Evolutionary conservation across 352 stramenopile genomes (phyloP), one percentile per base, ranked within the genome.

Genomic region (Blastocystis sp.): DNA sequence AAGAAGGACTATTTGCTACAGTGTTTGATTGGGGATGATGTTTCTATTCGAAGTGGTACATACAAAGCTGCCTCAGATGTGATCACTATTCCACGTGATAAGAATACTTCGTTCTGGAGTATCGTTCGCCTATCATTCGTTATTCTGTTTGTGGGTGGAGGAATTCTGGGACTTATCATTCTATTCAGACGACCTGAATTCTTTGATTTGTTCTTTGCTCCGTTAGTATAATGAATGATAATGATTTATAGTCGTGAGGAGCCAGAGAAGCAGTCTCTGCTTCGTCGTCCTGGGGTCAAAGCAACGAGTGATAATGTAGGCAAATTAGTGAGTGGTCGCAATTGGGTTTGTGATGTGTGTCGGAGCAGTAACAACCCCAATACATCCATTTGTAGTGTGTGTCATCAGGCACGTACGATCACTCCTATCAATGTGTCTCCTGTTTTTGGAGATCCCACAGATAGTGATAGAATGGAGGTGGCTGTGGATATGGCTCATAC

Each of bases 171-270:
- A n/a, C 37, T 78, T 39, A 54, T 78, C 9, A 9, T 78, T 12
- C 66, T 78, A 16, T 78, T 78, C 66, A 78, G 58, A n/a, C 21
- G 46, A 27, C 66, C 66, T 19, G 66, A 78, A 14, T n/a, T 78
- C 27, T 78, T 78, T 46, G 66, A 78, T 29, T 12, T 78, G 4
- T 78, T 78, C 66, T 78, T 78, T 46, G 58, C 66, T 19, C 66
- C 66, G 66, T 74, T 27, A 14, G 11, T 21, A n/a, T 42, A 3
- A 39, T 9, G 61, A 9, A 51, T 74, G 14, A 32, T 5, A 24
- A n/a, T 51, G 5, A 42, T 16, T 67, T 21, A 7, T 74, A 74
- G 35, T 42, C 66, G 66, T 16, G 66, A 78, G 11, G 66, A 78
- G 19, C 66, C 66, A 5, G 66, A 78, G 66, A 78, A 78, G 66